Percentiles rank a stretch among this genome's conserved stretches.
These are phyloP conservation scores for Gastroboletus turbinatus DNA, from an alignment of 1,284 basidiomycete species.

Conservation along the genomic window DNA sequence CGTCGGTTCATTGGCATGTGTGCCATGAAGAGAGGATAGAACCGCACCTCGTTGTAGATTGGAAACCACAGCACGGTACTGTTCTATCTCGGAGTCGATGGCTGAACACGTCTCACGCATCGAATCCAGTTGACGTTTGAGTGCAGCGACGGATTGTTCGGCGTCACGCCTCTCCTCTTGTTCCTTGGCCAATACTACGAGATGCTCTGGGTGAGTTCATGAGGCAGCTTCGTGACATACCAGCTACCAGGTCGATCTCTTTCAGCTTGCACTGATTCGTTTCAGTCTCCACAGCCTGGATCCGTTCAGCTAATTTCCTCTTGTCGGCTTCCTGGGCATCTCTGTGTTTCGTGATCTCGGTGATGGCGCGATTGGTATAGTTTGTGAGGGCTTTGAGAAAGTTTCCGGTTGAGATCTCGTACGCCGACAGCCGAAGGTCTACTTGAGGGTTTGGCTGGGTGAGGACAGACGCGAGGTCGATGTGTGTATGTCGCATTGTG, in stretches of 20 bases:
- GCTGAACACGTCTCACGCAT: constrained; percentile 57
- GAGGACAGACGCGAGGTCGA: constrained; percentile 61
- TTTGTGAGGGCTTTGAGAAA: constrained; percentile 68
- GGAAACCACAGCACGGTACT: constrained; percentile 55
- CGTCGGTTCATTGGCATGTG: not conserved
- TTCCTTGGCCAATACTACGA: constrained; percentile 62
- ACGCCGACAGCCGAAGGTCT: constrained; percentile 61
- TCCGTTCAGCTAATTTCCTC: constrained; percentile 58
- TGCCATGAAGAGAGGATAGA: not conserved
- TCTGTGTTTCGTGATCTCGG: constrained; percentile 61
- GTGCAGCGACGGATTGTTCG: constrained; percentile 57
- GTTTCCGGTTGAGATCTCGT: constrained; percentile 62
- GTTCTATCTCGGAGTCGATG: constrained; percentile 68
- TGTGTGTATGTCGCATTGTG: constrained; percentile 52
- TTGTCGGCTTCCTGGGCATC: constrained; percentile 56
- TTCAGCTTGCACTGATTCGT: constrained; percentile 67
- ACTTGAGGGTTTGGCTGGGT: constrained; percentile 57
- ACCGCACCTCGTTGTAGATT: constrained; percentile 61
- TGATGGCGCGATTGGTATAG: constrained; percentile 65
- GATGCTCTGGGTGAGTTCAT: not conserved
- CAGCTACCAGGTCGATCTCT: constrained; percentile 70
- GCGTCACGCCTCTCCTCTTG: constrained; percentile 69
- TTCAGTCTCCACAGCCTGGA: constrained; percentile 58
- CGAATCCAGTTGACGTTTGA: constrained; percentile 61
- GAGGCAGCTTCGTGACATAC: constrained; percentile 39